Evolutionary conservation across 176 grass and related monocot species (phyloP), one percentile per base, ranked within the genome.

Genomic region (barley (Hordeum vulgare)): DNA sequence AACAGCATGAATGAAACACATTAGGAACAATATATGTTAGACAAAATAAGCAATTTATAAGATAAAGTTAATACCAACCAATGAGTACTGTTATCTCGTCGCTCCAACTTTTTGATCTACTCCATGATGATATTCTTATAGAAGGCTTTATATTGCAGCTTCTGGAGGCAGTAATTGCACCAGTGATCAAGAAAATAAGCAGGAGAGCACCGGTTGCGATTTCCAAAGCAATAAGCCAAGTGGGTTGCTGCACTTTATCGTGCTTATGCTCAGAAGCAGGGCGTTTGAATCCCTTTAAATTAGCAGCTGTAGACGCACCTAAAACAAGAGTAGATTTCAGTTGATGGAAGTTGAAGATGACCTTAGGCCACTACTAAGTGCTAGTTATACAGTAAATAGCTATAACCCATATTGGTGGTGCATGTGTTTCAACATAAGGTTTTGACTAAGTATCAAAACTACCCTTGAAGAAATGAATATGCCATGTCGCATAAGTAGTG

Each of bases 161-260:
- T 93, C 82, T 92, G 45, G 88, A 89, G 87, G 93, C 93, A 81
- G 93, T 94, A 70, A 90, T 14, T 17, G 66, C 76, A 71, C 77
- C 91, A 81, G 85, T 90, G 27, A 99, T 61, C 80, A 87, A 45
- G 77, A 93, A 94, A 80, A 96, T 83, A 67, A 94, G 51, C 27
- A 94, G 79, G 75, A 99, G 89, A 86, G 94, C 28, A 81, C 93
- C 96, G 33, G 93, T 99, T 57, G 80, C 83, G 29, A 99, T 93
- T 93, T 99, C 96, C 54, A 99, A 82, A 89, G 90, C 80, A 80
- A 99, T 64, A 87, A 96, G 96, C 96, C 96, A 99, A 65, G 72
- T 83, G 78, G 96, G 96, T 74, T 99, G 96, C 59, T 69, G 90
- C 21, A 66, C 14, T 74, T 28, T 81, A 63, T 74, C 66, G 41